Evolutionary conservation across 306 rosid genomes (phyloP), one percentile per base, ranked within the genome.

Genomic region (Elaeagnus macrophylla): DNA sequence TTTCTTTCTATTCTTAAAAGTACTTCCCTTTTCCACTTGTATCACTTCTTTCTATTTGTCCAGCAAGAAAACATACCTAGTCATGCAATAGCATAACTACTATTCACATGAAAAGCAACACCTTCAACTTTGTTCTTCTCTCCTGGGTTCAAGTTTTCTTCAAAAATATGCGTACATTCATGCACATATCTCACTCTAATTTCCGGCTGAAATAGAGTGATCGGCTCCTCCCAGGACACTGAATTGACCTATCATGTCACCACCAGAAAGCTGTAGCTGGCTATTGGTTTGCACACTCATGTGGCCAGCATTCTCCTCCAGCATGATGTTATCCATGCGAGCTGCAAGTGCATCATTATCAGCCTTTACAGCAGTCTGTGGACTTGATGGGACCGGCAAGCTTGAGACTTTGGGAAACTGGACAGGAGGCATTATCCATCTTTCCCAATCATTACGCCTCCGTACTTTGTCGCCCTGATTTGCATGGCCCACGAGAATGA

Each of bases 401-500:
- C 73, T 59, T 39, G 68, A 12, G 44, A 53, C 66, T 41, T 67
- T 44, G 52, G 78, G 59, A 65, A 63, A 50, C 64, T 81, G 77
- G 71, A 54, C 72, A 32, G 82, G 52, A 41, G 84, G 79, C 70
- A 86, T 42, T 65, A 83, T 45, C 95, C 97, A 90, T 65, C 58
- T 83, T 66, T 6, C 18, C 86, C 94, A 90, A 52, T 81, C 86
- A 61, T 64, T 55, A 40, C 81, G 88, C 73, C 77, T 75, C 68
- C 97, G 81, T 72, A 86, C 63, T 65, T 73, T 86, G 75, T 86
- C 83, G 48, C 86, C 95, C 97, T 90, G 57, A 45, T 17, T 64
- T 13, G 36, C 25, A 56, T 60, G 41, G 67, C 12, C 38, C 32
- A 25, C 0, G 32, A 36, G 37, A 55, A 50, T 18, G 44, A 10